phyloP scores from a whole-genome alignment of 768 basidiomycete species.

The Tricholoma sp. region DNA sequence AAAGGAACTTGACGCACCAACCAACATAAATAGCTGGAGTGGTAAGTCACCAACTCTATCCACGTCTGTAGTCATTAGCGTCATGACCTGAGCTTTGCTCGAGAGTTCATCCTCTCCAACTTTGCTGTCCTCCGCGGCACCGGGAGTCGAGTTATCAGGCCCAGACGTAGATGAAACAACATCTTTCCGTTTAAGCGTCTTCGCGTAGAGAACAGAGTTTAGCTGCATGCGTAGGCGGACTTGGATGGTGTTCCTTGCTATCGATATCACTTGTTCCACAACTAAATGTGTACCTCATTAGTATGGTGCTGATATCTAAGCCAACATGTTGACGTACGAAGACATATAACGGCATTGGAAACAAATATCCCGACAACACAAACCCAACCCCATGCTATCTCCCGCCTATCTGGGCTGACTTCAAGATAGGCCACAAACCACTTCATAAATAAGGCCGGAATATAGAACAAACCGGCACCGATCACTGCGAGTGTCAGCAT shows the following conservation, averaged over 20 bases:
- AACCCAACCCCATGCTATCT: conserved; percentile 72
- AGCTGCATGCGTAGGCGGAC: conserved; percentile 69
- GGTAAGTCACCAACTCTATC: conserved; percentile 84
- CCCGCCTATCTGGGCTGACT: conserved; percentile 46
- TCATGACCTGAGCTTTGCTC: conserved; percentile 83
- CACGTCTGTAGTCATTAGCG: conserved; percentile 92
- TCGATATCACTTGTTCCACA: conserved; percentile 65
- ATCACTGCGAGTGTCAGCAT: conserved; percentile 49
- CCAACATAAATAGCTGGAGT: conserved; percentile 70
- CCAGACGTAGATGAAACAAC: conserved; percentile 56
- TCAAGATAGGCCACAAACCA: conserved; percentile 53
- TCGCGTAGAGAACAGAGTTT: conserved; percentile 80
- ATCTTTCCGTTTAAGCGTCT: conserved; percentile 84
- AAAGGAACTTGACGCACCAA: conserved; percentile 38
- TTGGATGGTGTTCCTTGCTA: conserved; percentile 66
- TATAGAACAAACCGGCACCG: conserved; percentile 62
- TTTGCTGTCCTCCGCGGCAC: conserved; percentile 18
- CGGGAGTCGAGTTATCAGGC: not conserved
- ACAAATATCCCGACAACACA: conserved; percentile 36
- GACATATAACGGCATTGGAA: conserved; percentile 25
- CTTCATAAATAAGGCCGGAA: conserved; percentile 55
- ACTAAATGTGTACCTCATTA: conserved; percentile 28
- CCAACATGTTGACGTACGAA: conserved; percentile 17
- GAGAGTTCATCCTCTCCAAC: conserved; percentile 56
- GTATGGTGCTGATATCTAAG: not conserved